Evolutionary conservation across 2,329 filamentous ascomycete genomes (phyloP).

Genomic region (Exserohilum turcica): DNA sequence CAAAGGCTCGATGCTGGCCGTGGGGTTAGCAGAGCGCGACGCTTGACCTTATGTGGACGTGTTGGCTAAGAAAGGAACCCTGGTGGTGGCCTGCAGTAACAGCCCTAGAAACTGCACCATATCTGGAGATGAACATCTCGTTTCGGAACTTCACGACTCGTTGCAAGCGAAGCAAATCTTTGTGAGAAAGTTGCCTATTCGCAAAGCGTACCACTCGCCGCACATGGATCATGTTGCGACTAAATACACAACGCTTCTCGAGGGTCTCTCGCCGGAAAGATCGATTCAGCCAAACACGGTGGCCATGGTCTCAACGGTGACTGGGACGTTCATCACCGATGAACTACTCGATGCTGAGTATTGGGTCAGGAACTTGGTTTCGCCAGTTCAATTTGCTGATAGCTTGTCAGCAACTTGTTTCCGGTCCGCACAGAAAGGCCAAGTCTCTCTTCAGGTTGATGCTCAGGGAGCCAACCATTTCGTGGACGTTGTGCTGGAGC

Average conservation of each 20-base stretch:
- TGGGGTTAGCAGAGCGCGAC: conserved; percentile 1
- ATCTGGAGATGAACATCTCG: conserved; percentile 43
- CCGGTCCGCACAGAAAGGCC: not conserved
- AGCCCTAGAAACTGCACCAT: conserved; percentile 10
- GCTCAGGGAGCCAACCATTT: not conserved
- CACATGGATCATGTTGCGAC: conserved; percentile 13
- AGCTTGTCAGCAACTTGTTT: not conserved
- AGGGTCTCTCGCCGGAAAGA: not conserved
- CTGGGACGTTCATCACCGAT: not conserved
- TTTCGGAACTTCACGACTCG: conserved; percentile 48
- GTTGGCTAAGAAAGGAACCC: not conserved
- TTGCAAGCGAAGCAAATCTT: conserved; percentile 15
- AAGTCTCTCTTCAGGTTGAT: conserved; percentile 1
- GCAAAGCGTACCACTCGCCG: conserved; percentile 52
- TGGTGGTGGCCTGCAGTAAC: conserved; percentile 7
- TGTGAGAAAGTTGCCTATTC: conserved; percentile 29
- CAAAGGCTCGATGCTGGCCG: conserved; percentile 12
- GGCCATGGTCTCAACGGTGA: not conserved
- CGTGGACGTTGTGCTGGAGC: conserved; percentile 39
- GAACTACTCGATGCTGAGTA: conserved; percentile 1
- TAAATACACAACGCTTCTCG: not conserved
- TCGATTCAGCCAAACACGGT: not conserved
- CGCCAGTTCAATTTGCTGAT: conserved; percentile 7
- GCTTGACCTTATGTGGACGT: not conserved
- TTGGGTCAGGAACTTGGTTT: conserved; percentile 9